phyloP scores from a whole-genome alignment of 2,329 filamentous ascomycete species.

The Sporothrix curviconia region DNA sequence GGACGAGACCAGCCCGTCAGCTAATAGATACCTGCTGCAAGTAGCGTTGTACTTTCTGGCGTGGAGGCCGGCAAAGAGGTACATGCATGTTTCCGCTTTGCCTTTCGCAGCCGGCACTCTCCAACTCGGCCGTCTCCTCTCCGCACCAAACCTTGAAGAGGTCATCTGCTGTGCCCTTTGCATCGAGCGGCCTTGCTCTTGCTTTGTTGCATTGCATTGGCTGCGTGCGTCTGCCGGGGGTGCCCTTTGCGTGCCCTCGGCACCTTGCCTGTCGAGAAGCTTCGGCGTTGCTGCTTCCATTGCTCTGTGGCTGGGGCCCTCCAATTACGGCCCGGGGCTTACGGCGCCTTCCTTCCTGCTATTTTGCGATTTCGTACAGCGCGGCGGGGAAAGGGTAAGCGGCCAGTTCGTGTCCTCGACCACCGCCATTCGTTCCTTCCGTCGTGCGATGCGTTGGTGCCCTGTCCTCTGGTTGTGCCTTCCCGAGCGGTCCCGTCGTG shows the following conservation, averaged over 20 bases:
- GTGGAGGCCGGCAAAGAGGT: not conserved
- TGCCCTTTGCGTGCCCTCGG: not conserved
- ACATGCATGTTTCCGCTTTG: not conserved
- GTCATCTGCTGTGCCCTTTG: not conserved
- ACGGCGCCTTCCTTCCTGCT: constrained; percentile 2
- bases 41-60: not conserved
- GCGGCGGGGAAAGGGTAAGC: not conserved
- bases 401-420: not conserved
- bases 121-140: constrained; percentile 1
- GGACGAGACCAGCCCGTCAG: not conserved
- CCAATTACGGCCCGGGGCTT: constrained; percentile 6
- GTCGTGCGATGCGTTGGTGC: not conserved
- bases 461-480: not conserved
- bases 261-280: not conserved
- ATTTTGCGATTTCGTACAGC: not conserved
- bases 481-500: not conserved
- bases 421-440: not conserved
- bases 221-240: not conserved
- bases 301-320: not conserved
- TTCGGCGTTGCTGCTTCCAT: not conserved
- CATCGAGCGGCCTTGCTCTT: not conserved
- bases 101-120: constrained; percentile 6
- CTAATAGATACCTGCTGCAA: constrained; percentile 2
- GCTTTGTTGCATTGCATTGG: constrained; percentile 2
- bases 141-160: not conserved